A percentile compares a stretch with the other conserved stretches of the same genome.
These are phyloP conservation scores for Aspergillus neotritici DNA, from an alignment of 2,329 filamentous ascomycete genomes.

Conservation along the genomic window DNA sequence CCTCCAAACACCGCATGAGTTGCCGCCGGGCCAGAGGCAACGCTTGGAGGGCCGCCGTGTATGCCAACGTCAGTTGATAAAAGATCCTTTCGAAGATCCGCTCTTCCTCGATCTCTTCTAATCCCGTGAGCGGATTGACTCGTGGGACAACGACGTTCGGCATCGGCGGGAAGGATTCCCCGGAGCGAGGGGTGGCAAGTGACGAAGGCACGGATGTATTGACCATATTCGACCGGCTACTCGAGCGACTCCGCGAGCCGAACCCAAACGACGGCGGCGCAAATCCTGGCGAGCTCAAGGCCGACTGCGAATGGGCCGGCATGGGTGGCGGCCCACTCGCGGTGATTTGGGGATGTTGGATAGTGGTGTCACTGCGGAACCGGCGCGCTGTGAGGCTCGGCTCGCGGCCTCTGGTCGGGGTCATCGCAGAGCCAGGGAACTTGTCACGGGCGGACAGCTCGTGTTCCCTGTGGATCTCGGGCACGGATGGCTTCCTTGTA, in stretches of 20 bases:
- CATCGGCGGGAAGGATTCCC: slow-evolving; percentile 64
- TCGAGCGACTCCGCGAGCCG: slow-evolving; percentile 39
- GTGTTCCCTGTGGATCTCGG: slow-evolving; percentile 26
- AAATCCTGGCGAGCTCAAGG: slow-evolving; percentile 28
- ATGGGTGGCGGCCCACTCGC: slow-evolving; percentile 28
- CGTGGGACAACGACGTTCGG: slow-evolving; percentile 44
- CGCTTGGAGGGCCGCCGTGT: slow-evolving; percentile 65
- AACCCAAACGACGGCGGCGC: slow-evolving; percentile 29
- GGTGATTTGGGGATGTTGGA: slow-evolving; percentile 40
- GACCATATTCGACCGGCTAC: slow-evolving; percentile 51
- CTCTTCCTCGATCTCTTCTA: slow-evolving; percentile 67
- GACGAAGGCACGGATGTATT: slow-evolving; percentile 43
- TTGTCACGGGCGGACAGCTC: slow-evolving; percentile 19
- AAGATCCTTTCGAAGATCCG: slow-evolving; percentile 77
- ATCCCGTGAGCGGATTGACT: slow-evolving; percentile 54
- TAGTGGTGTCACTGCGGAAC: slow-evolving; percentile 47
- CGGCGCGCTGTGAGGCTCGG: slow-evolving; percentile 40
- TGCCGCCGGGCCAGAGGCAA: slow-evolving; percentile 66
- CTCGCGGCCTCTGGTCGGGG: slow-evolving; percentile 44
- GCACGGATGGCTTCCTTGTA: slow-evolving; percentile 23
- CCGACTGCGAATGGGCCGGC: slow-evolving; percentile 23
- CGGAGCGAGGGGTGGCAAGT: slow-evolving; percentile 67
- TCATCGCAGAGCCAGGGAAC: slow-evolving; percentile 28
- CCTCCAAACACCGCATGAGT: slow-evolving; percentile 59
- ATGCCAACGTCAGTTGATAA: slow-evolving; percentile 65